Conservation (phyloP, 2,329 filamentous ascomycete genomes). For the Passalora sequoiae region DNA sequence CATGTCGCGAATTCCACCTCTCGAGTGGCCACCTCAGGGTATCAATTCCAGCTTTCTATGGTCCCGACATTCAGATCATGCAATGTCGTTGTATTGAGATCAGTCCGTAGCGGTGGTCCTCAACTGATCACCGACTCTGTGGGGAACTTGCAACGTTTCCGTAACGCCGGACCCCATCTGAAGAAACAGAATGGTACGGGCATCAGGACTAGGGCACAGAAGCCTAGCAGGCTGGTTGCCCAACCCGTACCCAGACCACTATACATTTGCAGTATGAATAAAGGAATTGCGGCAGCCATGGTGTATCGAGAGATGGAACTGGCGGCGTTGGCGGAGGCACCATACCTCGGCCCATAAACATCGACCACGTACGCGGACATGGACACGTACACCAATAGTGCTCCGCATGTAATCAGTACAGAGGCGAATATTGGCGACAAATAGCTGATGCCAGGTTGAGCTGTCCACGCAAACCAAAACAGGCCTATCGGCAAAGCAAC, state of each 20-base stretch:
- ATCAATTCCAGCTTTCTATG: no score
- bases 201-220: constrained; percentile 28
- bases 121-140: not conserved
- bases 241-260: constrained; percentile 35
- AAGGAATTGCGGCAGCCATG: not conserved
- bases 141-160: not conserved
- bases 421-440: constrained; percentile 1
- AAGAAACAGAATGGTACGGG: constrained; percentile 22
- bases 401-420: not conserved
- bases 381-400: constrained; percentile 1
- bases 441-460: not conserved
- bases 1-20: no score
- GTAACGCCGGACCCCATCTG: not conserved
- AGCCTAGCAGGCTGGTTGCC: constrained; percentile 38
- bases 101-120: no score
- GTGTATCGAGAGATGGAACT: not conserved
- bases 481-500: constrained; percentile 58
- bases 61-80: no score
- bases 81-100: not conserved
- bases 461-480: constrained; percentile 42
- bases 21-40: no score
- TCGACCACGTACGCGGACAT: constrained; percentile 2
- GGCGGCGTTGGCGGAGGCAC: constrained; percentile 1
- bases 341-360: not conserved
- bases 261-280: constrained; percentile 33